These are phyloP conservation scores for Trichoderma sp. DNA, from an alignment of 2,329 filamentous ascomycete genomes.

Conservation along the genomic window DNA sequence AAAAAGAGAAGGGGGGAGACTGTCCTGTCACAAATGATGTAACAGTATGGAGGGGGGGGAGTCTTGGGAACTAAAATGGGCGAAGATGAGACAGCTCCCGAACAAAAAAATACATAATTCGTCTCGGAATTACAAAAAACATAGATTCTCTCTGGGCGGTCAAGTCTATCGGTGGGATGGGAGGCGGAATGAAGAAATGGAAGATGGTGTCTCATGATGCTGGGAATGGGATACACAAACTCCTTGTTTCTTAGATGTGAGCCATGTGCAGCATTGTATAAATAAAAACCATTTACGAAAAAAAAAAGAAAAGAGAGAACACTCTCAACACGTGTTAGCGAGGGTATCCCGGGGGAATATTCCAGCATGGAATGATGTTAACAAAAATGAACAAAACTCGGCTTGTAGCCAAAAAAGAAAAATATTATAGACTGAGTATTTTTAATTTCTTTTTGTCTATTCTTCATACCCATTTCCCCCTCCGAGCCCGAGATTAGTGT, in stretches of 20 bases:
- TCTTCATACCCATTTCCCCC: not conserved
- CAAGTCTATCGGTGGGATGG: conserved; percentile 19
- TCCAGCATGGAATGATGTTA: not conserved
- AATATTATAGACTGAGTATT: conserved; percentile 3
- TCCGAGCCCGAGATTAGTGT: conserved; percentile 50
- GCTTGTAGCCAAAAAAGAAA: not conserved
- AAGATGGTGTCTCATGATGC: conserved; percentile 8
- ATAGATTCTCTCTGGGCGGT: conserved; percentile 17
- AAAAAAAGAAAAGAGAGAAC: conserved; percentile 28
- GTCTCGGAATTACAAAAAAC: conserved; percentile 9
- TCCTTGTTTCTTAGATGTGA: conserved; percentile 36
- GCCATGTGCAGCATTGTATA: conserved; percentile 36
- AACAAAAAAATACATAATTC: conserved; percentile 8
- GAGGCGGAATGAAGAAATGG: not conserved
- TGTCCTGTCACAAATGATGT: conserved; percentile 20
- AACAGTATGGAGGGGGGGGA: conserved; percentile 21
- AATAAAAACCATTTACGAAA: conserved; percentile 34
- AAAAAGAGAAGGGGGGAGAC: conserved; percentile 16
- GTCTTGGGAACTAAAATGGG: not conserved
- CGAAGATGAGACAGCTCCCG: conserved; percentile 23
- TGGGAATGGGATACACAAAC: conserved; percentile 9
- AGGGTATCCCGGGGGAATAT: not conserved
- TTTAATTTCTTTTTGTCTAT: conserved; percentile 25
- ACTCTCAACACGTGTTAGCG: not conserved
- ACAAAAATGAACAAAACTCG: not conserved